A percentile compares a stretch with the other conserved stretches of the same genome.
phyloP scores from a whole-genome alignment of 2,329 filamentous ascomycete genomes.

The Cytospora piceicola region DNA sequence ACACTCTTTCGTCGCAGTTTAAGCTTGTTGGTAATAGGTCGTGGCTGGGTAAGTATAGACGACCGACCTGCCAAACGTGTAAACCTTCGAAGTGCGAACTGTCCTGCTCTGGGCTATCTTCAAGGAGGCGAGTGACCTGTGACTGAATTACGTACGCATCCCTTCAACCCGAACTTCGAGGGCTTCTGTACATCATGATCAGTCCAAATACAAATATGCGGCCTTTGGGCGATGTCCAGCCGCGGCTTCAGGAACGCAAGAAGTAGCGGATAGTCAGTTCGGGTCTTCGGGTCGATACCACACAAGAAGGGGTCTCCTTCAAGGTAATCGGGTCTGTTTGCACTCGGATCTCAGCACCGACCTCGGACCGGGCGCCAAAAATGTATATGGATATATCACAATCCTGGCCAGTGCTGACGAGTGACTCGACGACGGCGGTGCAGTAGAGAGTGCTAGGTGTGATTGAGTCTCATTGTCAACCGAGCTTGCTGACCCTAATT shows the following conservation, averaged over 20 bases:
- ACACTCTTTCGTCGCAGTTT: not conserved
- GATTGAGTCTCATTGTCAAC: not conserved
- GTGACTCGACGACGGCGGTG: not conserved
- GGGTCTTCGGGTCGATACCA: not conserved
- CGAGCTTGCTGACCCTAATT: not conserved
- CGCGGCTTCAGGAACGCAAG: not conserved
- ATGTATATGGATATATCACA: not conserved
- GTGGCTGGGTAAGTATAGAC: not conserved
- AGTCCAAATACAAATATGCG: not conserved
- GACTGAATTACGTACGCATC: not conserved
- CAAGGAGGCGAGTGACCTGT: too few species aligned
- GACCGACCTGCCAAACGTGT: not conserved
- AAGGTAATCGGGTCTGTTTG: not conserved
- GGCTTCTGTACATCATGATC: not conserved
- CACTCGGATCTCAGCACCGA: not conserved
- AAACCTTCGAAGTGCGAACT: not conserved
- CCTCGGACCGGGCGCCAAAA: not conserved
- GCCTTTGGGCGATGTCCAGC: not conserved
- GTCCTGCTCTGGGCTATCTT: too few species aligned
- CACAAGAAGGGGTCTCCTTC: not conserved
- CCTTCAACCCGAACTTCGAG: not conserved
- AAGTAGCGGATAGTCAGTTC: not conserved
- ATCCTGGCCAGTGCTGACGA: not conserved
- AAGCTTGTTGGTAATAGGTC: not conserved
- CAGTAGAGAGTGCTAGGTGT: not conserved